Evolutionary conservation across 257 asterid genomes (phyloP).

Genomic region (Jacaranda mimosifolia): DNA sequence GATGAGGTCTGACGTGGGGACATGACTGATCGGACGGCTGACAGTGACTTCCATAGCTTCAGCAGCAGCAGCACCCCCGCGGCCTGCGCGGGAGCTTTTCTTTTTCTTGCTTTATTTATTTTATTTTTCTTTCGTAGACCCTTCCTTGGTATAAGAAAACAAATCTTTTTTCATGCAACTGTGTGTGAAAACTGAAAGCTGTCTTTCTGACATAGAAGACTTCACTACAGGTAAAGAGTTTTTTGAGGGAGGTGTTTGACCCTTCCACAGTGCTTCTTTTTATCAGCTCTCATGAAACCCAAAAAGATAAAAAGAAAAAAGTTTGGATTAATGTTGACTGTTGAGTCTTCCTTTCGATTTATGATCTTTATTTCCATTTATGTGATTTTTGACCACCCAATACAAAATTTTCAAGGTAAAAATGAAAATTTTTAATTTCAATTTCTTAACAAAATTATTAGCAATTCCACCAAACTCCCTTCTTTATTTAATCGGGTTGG

Average conservation of each 20-base stretch:
- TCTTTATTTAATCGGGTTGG: no score
- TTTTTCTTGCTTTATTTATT: neutral
- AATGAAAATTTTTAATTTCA: no score
- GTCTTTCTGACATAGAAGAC: slow-evolving; percentile 39
- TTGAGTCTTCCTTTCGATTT: no score
- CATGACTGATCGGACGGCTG: slow-evolving; percentile 56
- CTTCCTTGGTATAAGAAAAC: neutral
- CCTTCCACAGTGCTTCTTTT: slow-evolving; percentile 34
- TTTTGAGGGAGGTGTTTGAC: slow-evolving; percentile 51
- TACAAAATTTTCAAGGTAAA: no score
- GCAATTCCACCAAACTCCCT: no score
- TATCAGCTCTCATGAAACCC: no score
- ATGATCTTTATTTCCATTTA: no score
- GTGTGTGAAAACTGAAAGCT: no score
- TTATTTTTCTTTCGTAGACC: neutral
- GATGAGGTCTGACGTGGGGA: slow-evolving; percentile 35
- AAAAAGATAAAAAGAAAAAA: neutral
- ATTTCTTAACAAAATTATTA: no score
- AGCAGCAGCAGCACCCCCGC: slow-evolving; percentile 54
- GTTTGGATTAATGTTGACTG: no score
- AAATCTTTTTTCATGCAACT: neutral
- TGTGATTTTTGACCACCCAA: no score
- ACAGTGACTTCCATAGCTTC: slow-evolving; percentile 38
- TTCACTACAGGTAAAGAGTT: slow-evolving; percentile 2
- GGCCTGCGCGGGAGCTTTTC: slow-evolving; percentile 70